Percentiles rank a stretch among this genome's conserved stretches.
phyloP scores from a whole-genome alignment of 1,284 basidiomycete species.

The Ceratorhiza oryzae-sativae region DNA sequence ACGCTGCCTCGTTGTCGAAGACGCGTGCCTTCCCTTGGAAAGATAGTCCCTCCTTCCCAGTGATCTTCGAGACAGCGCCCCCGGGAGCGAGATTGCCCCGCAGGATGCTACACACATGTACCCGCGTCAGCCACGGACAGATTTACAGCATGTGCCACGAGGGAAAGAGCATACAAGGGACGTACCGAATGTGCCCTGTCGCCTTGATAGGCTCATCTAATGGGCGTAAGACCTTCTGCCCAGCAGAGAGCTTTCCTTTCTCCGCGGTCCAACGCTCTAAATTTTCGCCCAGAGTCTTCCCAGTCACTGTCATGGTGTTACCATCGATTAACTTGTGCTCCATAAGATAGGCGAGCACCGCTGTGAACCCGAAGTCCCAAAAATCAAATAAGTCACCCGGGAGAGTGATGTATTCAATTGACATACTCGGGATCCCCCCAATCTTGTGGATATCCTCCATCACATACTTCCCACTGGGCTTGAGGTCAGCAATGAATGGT shows the following conservation, averaged over 20 bases:
- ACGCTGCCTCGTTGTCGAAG: slow-evolving; percentile 84
- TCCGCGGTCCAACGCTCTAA: slow-evolving; percentile 82
- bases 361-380: slow-evolving; percentile 53
- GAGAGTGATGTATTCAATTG: slow-evolving; percentile 36
- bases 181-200: slow-evolving; percentile 85
- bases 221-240: slow-evolving; percentile 85
- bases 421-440: slow-evolving; percentile 85
- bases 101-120: slow-evolving; percentile 62
- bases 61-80: slow-evolving; percentile 93
- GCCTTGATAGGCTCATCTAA: slow-evolving; percentile 85
- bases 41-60: slow-evolving; percentile 87
- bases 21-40: slow-evolving; percentile 85
- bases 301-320: slow-evolving; percentile 86
- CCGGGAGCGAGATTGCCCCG: slow-evolving; percentile 91
- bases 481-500: slow-evolving; percentile 89
- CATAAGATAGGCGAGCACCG: slow-evolving; percentile 81
- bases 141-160: slow-evolving; percentile 4
- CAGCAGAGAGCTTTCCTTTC: slow-evolving; percentile 71
- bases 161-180: slow-evolving; percentile 40
- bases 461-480: slow-evolving; percentile 89
- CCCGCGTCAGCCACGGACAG: slow-evolving; percentile 21
- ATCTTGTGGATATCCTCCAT: slow-evolving; percentile 91
- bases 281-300: slow-evolving; percentile 87
- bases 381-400: slow-evolving; percentile 28
- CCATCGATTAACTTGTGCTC: slow-evolving; percentile 86